Conservation (phyloP, 495 filamentous ascomycete genomes). For the Neurospora sp. region DNA sequence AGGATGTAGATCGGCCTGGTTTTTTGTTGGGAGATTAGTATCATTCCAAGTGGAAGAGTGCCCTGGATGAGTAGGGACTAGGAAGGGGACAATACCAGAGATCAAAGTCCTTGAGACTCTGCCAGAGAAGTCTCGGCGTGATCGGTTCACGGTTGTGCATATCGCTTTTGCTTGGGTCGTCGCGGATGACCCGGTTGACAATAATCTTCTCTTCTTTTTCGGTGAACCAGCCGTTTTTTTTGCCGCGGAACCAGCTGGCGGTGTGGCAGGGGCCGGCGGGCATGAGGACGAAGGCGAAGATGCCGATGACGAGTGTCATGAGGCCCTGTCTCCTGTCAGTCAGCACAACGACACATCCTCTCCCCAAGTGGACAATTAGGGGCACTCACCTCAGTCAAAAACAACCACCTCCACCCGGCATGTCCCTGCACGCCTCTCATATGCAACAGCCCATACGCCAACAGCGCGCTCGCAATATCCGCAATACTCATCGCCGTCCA, state of each 20-base stretch:
- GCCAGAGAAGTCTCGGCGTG: constrained; percentile 47
- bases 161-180: constrained; percentile 58
- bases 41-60: neutral
- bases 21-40: no score
- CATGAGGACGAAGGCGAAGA: constrained; percentile 57
- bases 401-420: constrained; percentile 54
- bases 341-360: neutral
- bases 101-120: constrained; percentile 58
- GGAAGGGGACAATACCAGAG: constrained; percentile 41
- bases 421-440: constrained; percentile 48
- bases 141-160: constrained; percentile 56
- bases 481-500: constrained; percentile 63
- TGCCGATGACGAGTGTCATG: constrained; percentile 52
- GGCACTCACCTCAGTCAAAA: constrained; percentile 19
- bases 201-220: constrained; percentile 58
- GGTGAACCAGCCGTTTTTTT: constrained; percentile 64
- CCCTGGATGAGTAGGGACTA: neutral
- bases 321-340: constrained; percentile 24
- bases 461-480: constrained; percentile 54
- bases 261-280: constrained; percentile 66
- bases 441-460: constrained; percentile 64
- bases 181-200: constrained; percentile 61
- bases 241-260: constrained; percentile 54
- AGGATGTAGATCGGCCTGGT: constrained; percentile 60
- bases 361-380: neutral